Conservation (phyloP, 2,329 filamentous ascomycete species). For the Thyridium curvatum region DNA sequence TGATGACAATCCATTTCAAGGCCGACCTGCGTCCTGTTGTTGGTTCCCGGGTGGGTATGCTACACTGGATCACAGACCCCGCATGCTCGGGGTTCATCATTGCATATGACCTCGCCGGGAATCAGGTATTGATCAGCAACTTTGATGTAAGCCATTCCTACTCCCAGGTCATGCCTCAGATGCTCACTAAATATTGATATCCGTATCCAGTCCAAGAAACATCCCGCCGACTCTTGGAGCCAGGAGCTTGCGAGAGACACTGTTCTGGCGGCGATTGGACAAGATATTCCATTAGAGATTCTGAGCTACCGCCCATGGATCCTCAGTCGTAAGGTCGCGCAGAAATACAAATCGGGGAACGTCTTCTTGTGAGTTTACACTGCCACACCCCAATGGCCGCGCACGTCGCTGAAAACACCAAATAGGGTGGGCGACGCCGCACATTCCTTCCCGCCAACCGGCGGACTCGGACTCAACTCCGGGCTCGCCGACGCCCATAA, state of each 20-base stretch:
- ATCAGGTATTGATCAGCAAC: slow-evolving; percentile 36
- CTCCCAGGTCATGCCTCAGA: background rate
- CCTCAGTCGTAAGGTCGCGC: slow-evolving; percentile 31
- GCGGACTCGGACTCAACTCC: slow-evolving; percentile 23
- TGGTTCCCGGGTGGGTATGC: slow-evolving; percentile 30
- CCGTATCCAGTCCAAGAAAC: slow-evolving; percentile 17
- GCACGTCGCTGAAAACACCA: no score
- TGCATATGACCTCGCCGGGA: slow-evolving; percentile 30
- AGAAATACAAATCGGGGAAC: slow-evolving; percentile 24
- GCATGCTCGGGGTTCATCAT: slow-evolving; percentile 35
- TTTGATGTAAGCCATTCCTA: slow-evolving; percentile 33
- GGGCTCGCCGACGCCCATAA: slow-evolving; percentile 24
- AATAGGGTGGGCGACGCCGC: slow-evolving; percentile 22
- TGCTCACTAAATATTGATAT: background rate
- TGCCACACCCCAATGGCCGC: no score
- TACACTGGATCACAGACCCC: slow-evolving; percentile 37
- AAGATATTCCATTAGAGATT: slow-evolving; percentile 26
- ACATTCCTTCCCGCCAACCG: slow-evolving; percentile 24
- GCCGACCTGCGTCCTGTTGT: slow-evolving; percentile 30
- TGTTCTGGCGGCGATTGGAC: slow-evolving; percentile 22
- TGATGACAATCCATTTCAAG: slow-evolving; percentile 40
- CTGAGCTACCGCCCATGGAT: slow-evolving; percentile 33
- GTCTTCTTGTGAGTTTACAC: slow-evolving; percentile 28
- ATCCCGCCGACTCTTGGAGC: slow-evolving; percentile 27
- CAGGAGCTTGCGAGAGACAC: slow-evolving; percentile 23